Evolutionary conservation across 2,329 filamentous ascomycete species (phyloP), one percentile per base, ranked within the genome.

Genomic region (Ramularia collo-cygni): DNA sequence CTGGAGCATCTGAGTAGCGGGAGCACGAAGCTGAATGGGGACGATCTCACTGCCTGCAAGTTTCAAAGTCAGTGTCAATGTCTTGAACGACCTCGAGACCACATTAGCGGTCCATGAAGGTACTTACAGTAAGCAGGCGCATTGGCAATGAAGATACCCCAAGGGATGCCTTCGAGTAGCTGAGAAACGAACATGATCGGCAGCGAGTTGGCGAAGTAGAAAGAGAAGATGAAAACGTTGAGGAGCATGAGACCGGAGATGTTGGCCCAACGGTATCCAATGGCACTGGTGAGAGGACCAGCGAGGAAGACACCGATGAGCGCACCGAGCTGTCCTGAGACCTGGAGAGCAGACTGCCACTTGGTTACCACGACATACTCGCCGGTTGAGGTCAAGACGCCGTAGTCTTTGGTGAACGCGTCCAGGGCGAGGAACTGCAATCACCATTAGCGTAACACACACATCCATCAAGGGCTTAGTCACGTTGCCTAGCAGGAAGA

Each of bases 141-240:
- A 55, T 79, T 79, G 56, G 77, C 76, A 50, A 79, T 77, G 59
- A 81, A 81, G 53, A 81, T 72, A 17, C 77, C 77, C 77, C 77
- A 81, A 2, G 77, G 77, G 4, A 81, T 54, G 44, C 77, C 77
- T 58, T 79, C 75, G 33, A 81, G 66, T 39, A 77, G 61, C 64
- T 81, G 76, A 27, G 69, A 64, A 4, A 66, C 66, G 51, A 78
- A 70, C 36, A 71, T 60, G 37, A 72, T 56, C 1, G 61, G 46
- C 17, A 71, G 63, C 3, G 66, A 69, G 26, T 70, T 47, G 38
- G 64, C 71, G 50, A 76, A 79, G 62, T 74, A 79, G 51, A 74
- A 77, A 47, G 76, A 55, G 53, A 79, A 75, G 61, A 79, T 79
- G 51, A 74, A 75, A 46, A 56, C 70, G 57, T 79, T 80, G 58